Conservation (phyloP, 2,329 filamentous ascomycete species). For the Xylaria sp. region DNA sequence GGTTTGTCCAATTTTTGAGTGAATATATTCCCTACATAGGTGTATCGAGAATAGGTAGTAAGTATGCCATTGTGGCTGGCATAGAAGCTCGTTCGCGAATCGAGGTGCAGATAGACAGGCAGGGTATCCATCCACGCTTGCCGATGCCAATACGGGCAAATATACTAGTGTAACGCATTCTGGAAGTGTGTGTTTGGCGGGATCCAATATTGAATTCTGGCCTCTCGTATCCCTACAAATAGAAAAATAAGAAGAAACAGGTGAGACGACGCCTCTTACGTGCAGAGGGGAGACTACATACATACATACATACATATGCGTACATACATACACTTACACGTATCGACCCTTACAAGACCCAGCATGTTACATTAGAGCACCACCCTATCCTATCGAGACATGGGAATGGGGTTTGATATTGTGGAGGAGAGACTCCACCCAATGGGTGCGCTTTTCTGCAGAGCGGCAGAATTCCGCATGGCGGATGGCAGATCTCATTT, state of each 20-base stretch:
- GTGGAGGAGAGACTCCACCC: neutral
- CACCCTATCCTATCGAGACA: neutral
- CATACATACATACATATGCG: neutral
- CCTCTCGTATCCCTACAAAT: conserved; percentile 16
- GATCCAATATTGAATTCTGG: conserved; percentile 13
- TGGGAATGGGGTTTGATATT: neutral
- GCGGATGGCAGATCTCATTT: neutral
- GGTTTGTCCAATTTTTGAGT: too few species aligned
- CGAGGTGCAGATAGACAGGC: neutral
- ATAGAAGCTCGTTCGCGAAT: neutral
- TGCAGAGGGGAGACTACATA: conserved; percentile 2
- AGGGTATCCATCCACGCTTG: conserved; percentile 9
- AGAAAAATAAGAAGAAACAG: neutral
- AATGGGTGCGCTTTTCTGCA: neutral
- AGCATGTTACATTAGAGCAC: conserved; percentile 10
- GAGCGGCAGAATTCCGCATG: neutral
- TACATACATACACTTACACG: neutral
- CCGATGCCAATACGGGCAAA: conserved; percentile 3
- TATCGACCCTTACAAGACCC: conserved; percentile 3
- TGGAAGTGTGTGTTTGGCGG: neutral
- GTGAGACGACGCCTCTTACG: conserved; percentile 5
- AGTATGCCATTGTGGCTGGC: neutral
- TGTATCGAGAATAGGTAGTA: neutral
- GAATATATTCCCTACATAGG: neutral
- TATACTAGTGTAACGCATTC: conserved; percentile 5